Evolutionary conservation across 177 flowering plant genomes (phyloP).

Genomic region (Tripterygium wilfordii): DNA sequence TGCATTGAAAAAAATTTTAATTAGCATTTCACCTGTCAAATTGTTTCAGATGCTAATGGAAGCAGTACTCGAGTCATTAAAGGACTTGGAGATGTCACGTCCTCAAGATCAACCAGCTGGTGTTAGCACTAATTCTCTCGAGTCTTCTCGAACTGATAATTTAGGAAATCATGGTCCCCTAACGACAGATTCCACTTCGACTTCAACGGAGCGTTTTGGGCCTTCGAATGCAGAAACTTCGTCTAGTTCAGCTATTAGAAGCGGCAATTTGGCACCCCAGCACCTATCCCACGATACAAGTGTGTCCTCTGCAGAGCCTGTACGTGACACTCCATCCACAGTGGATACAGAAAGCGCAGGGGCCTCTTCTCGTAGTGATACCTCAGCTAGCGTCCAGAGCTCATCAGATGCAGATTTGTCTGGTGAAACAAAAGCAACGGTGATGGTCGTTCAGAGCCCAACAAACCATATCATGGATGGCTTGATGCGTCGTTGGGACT

Average conservation of each 20-base stretch:
- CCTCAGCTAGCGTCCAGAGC: constrained; percentile 20
- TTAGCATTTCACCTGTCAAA: not conserved
- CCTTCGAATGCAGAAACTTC: constrained; percentile 14
- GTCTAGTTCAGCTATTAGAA: constrained; percentile 9
- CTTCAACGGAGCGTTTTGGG: not conserved
- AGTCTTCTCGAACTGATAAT: constrained; percentile 19
- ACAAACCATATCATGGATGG: constrained; percentile 62
- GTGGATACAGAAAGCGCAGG: constrained; percentile 16
- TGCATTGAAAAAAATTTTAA: not conserved
- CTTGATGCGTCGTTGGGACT: constrained; percentile 78
- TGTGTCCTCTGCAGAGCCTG: constrained; percentile 6
- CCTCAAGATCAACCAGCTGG: constrained; percentile 27
- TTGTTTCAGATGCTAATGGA: constrained; percentile 78
- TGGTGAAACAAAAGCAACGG: constrained; percentile 58
- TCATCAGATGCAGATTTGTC: constrained; percentile 36
- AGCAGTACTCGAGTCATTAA: constrained; percentile 75
- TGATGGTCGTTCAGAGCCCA: constrained; percentile 56
- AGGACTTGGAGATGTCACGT: constrained; percentile 48
- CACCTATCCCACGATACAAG: constrained; percentile 18
- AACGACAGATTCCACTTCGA: constrained; percentile 6
- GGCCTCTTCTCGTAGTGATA: constrained; percentile 24
- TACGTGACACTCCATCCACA: constrained; percentile 15
- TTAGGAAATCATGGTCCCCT: constrained; percentile 9
- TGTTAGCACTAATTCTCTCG: constrained; percentile 6
- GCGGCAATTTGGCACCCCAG: constrained; percentile 10